Evolutionary conservation across 2,329 filamentous ascomycete genomes (phyloP).

Genomic region (Sporothrix brasiliensis): DNA sequence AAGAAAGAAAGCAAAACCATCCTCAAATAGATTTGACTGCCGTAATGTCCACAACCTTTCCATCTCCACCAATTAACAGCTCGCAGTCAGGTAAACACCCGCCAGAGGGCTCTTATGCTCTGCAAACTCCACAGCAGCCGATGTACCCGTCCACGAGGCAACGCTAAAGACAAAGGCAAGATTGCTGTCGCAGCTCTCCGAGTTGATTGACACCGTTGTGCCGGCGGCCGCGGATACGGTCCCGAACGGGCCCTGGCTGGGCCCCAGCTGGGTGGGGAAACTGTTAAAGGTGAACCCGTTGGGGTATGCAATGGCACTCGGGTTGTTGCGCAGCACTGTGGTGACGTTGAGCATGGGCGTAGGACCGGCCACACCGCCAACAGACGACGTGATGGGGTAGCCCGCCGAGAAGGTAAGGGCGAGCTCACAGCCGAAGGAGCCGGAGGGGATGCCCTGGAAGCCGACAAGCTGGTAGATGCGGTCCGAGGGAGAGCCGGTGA

Average conservation of each 20-base stretch:
- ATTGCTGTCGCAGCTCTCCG: slow-evolving; percentile 26
- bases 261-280: slow-evolving; percentile 17
- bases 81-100: slow-evolving; percentile 31
- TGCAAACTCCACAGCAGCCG: slow-evolving; percentile 24
- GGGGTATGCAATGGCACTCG: slow-evolving; percentile 28
- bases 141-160: slow-evolving; percentile 28
- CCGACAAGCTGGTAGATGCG: slow-evolving; percentile 34
- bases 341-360: slow-evolving; percentile 30
- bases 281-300: slow-evolving; percentile 26
- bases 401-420: slow-evolving; percentile 24
- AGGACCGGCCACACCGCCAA: neutral
- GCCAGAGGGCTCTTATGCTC: slow-evolving; percentile 25
- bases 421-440: slow-evolving; percentile 32
- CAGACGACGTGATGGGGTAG: slow-evolving; percentile 23
- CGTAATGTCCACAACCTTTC: neutral
- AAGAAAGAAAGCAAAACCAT: neutral
- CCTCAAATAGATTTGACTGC: neutral
- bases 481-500: slow-evolving; percentile 2
- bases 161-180: slow-evolving; percentile 31
- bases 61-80: slow-evolving; percentile 26
- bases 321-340: slow-evolving; percentile 25
- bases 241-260: slow-evolving; percentile 29
- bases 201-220: slow-evolving; percentile 30
- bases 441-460: slow-evolving; percentile 29
- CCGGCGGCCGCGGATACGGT: slow-evolving; percentile 25